Evolutionary conservation across 1,139 yeast genomes (phyloP).

Genomic region (Casaregolazyma suthepensis): DNA sequence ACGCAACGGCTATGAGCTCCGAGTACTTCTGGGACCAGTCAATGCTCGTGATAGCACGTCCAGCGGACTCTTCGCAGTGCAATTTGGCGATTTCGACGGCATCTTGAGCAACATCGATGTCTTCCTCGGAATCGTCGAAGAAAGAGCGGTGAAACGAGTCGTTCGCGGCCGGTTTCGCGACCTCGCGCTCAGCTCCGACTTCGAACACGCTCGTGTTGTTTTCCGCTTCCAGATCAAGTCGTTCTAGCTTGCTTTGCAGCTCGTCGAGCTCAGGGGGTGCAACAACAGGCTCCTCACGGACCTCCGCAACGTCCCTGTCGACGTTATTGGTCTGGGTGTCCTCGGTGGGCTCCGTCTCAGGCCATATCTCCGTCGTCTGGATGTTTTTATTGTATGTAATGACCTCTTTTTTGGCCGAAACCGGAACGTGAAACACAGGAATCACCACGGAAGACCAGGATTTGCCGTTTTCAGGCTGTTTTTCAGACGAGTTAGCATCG

Average conservation of each 20-base stretch:
- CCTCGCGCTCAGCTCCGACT: neutral
- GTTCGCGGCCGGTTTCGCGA: neutral
- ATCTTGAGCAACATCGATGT: conserved; percentile 32
- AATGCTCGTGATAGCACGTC: conserved; percentile 36
- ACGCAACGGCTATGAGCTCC: conserved; percentile 40
- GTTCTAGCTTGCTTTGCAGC: conserved; percentile 10
- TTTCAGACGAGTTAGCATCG: neutral
- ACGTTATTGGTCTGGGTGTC: neutral
- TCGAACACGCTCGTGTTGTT: neutral
- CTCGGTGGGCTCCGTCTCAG: neutral
- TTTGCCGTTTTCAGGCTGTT: neutral
- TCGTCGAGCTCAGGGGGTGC: conserved; percentile 1
- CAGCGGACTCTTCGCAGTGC: conserved; percentile 21
- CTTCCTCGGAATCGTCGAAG: conserved; percentile 25
- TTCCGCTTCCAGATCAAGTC: conserved; percentile 19
- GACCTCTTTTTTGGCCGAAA: conserved; percentile 9
- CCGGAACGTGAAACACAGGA: conserved; percentile 20
- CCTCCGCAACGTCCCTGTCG: neutral
- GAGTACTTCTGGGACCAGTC: conserved; percentile 40
- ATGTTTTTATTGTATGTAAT: conserved; percentile 27
- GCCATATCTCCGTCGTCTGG: conserved; percentile 20
- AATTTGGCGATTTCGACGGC: conserved; percentile 21
- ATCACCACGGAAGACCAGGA: conserved; percentile 10
- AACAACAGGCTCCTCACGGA: neutral
- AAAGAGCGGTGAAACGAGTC: conserved; percentile 5